Percentiles rank a stretch among this genome's conserved stretches.
These are phyloP conservation scores for Termitomyces heimii DNA, from an alignment of 768 basidiomycete genomes.

Conservation along the genomic window DNA sequence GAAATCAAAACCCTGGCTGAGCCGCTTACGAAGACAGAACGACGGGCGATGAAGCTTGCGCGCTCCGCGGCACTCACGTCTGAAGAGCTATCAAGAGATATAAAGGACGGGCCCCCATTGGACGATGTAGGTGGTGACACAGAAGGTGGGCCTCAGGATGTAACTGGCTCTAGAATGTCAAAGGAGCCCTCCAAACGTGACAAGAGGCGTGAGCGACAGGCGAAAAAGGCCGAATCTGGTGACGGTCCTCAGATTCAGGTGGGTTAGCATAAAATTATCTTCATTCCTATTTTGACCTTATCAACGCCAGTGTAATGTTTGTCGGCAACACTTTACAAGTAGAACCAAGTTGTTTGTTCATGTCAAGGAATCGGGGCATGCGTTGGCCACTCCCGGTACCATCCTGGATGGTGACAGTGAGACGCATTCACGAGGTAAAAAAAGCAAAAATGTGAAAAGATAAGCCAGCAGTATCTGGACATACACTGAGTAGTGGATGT, in stretches of 20 bases:
- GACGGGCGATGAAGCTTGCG: constrained; percentile 11
- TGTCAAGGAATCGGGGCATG: constrained; percentile 67
- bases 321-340: constrained; percentile 54
- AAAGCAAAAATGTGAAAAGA: constrained; percentile 31
- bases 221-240: constrained; percentile 52
- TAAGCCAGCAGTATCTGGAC: constrained; percentile 8
- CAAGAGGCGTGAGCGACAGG: constrained; percentile 72
- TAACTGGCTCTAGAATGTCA: neutral
- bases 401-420: constrained; percentile 14
- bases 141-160: constrained; percentile 6
- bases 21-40: constrained; percentile 11
- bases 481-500: neutral
- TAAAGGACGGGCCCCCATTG: neutral
- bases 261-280: neutral
- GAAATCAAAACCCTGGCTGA: neutral
- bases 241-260: constrained; percentile 19
- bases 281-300: constrained; percentile 1
- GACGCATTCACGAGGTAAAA: constrained; percentile 23
- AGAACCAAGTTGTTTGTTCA: constrained; percentile 74
- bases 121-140: neutral
- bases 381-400: constrained; percentile 35
- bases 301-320: constrained; percentile 58
- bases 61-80: neutral
- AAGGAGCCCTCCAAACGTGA: constrained; percentile 63
- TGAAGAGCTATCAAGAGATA: neutral